Percentiles rank a stretch among this genome's conserved stretches.
phyloP scores from a whole-genome alignment of 108 stramenopile genomes.

The Cyclostephanos tholiformis region DNA sequence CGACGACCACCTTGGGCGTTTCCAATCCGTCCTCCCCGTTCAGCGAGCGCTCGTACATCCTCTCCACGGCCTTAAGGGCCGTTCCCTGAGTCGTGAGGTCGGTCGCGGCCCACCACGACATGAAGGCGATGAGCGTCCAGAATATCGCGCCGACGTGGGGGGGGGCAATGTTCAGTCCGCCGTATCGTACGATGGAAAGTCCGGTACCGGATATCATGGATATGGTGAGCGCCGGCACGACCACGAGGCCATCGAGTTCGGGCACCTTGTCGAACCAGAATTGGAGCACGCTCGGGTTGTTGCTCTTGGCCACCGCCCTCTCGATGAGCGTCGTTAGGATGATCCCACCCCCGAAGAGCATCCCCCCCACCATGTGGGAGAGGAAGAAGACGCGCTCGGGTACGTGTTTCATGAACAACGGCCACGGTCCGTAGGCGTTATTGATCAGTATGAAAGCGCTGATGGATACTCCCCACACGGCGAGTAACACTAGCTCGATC shows the following conservation, averaged over 20 bases:
- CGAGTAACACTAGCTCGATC: conserved; percentile 46
- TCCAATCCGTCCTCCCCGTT: conserved; percentile 31
- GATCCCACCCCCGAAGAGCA: conserved; percentile 65
- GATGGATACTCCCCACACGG: conserved; percentile 49
- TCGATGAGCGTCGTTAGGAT: conserved; percentile 58
- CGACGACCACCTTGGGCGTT: conserved; percentile 52
- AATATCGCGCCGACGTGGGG: conserved; percentile 58
- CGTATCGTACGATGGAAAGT: conserved; percentile 55
- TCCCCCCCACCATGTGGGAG: conserved; percentile 58
- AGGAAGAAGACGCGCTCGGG: conserved; percentile 59
- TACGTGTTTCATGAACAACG: conserved; percentile 45
- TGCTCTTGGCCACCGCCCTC: conserved; percentile 45
- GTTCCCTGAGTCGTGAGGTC: conserved; percentile 63
- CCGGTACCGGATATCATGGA: conserved; percentile 60
- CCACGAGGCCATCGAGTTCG: conserved; percentile 53
- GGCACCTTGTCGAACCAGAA: conserved; percentile 73
- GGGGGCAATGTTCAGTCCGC: conserved; percentile 60
- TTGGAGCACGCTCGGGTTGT: conserved; percentile 48
- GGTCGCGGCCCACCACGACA: conserved; percentile 63
- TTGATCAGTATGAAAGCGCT: conserved; percentile 61
- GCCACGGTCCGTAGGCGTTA: conserved; percentile 61
- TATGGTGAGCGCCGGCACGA: conserved; percentile 62
- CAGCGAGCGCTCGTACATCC: conserved; percentile 39
- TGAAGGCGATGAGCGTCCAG: conserved; percentile 56
- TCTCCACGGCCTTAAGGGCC: conserved; percentile 42